Evolutionary conservation across 2,329 filamentous ascomycete genomes (phyloP).

Genomic region (Neofusicoccum umdonicola): DNA sequence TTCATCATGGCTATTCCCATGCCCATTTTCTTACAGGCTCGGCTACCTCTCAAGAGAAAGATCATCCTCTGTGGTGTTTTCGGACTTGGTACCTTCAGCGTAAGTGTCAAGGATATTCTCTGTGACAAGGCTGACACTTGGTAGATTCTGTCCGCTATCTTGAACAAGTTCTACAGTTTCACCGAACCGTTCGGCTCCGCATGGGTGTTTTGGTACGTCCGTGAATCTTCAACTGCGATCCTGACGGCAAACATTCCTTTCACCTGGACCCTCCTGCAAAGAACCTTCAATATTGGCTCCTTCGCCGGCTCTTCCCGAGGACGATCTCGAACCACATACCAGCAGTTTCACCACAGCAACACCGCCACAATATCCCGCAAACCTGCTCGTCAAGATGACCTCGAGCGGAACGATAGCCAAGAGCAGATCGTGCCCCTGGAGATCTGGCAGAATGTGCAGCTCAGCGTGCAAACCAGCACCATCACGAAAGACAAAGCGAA

Average conservation of each 20-base stretch:
- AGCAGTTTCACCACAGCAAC: slow-evolving; percentile 3
- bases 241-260: slow-evolving; percentile 62
- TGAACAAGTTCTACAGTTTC: slow-evolving; percentile 64
- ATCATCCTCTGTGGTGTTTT: slow-evolving; percentile 56
- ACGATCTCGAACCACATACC: slow-evolving; percentile 7
- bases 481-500: neutral
- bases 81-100: slow-evolving; percentile 45
- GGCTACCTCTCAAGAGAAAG: slow-evolving; percentile 50
- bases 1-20: slow-evolving; percentile 48
- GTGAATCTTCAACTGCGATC: slow-evolving; percentile 59
- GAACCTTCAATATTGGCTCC: slow-evolving; percentile 39
- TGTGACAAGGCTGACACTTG: neutral
- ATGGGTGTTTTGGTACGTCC: slow-evolving; percentile 60
- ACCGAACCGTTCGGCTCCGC: slow-evolving; percentile 53
- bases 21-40: slow-evolving; percentile 45
- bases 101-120: slow-evolving; percentile 9
- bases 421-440: slow-evolving; percentile 9
- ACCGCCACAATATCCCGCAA: neutral
- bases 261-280: slow-evolving; percentile 57
- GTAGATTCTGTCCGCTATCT: slow-evolving; percentile 38
- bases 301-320: slow-evolving; percentile 22
- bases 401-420: slow-evolving; percentile 1
- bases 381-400: neutral
- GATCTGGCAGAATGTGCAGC: slow-evolving; percentile 11
- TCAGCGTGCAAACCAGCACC: slow-evolving; percentile 4